These are phyloP conservation scores for Fusarium neocosmosporiellum DNA, from an alignment of 2,329 filamentous ascomycete genomes.

Conservation along the genomic window DNA sequence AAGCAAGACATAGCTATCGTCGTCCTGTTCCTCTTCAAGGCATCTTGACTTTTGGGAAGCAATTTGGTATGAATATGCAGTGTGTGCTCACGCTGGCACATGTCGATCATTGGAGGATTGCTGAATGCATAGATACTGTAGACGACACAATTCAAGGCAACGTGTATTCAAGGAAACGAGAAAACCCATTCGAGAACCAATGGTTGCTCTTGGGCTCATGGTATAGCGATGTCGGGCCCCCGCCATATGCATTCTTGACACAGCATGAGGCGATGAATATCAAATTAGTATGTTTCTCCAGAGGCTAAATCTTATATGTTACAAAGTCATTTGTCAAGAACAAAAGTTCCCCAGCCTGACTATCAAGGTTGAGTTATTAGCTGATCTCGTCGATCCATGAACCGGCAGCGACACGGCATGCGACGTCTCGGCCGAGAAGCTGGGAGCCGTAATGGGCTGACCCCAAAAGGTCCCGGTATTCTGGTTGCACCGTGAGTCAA, in stretches of 20 bases:
- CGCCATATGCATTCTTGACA: not conserved
- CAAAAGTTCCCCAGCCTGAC: not conserved
- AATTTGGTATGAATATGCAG: not conserved
- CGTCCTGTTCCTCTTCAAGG: not conserved
- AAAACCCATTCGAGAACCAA: not conserved
- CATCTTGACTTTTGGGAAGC: not conserved
- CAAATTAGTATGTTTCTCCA: not conserved
- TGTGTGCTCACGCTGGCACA: not conserved
- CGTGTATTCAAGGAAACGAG: not conserved
- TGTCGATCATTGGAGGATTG: not conserved
- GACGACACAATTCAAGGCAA: not conserved
- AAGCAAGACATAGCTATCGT: not conserved
- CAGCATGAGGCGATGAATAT: not conserved
- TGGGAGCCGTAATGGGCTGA: conserved; percentile 21
- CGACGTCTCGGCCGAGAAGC: conserved; percentile 10
- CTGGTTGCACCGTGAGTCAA: conserved; percentile 20
- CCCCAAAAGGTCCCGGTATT: conserved; percentile 28
- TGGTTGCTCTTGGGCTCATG: not conserved
- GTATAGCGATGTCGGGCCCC: not conserved
- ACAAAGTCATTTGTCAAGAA: not conserved
- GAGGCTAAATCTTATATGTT: not conserved
- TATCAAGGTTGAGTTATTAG: not conserved
- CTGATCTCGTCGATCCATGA: not conserved
- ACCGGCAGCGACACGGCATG: not conserved
- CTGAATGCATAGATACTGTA: not conserved